Evolutionary conservation across 73 alveolate genomes (phyloP).

Genomic region (Tetrahymena malaccensis): DNA sequence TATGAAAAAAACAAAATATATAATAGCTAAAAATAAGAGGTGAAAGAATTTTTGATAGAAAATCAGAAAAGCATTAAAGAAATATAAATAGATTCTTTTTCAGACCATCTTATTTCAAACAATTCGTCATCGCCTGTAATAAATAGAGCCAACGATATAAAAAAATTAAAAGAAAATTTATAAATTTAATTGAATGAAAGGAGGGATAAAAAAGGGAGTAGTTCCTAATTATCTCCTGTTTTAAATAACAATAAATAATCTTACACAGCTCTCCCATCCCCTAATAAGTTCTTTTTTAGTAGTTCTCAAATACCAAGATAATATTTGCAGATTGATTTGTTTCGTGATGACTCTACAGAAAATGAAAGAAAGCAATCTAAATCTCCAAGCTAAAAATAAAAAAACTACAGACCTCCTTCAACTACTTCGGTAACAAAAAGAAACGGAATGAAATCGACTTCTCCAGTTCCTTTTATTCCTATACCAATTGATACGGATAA

Average conservation of each 20-base stretch:
- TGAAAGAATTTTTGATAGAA: neutral
- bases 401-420: neutral
- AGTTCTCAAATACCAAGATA: neutral
- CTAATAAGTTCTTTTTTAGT: neutral
- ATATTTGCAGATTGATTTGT: neutral
- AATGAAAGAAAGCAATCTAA: neutral
- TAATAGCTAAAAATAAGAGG: neutral
- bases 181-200: neutral
- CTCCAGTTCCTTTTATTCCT: neutral
- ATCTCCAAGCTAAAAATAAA: neutral
- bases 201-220: neutral
- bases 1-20: neutral
- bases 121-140: neutral
- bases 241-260: neutral
- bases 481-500: neutral
- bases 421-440: neutral
- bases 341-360: neutral
- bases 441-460: neutral
- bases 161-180: neutral
- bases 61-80: neutral
- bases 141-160: neutral
- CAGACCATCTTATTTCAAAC: neutral
- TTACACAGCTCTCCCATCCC: neutral
- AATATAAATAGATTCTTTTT: neutral
- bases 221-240: neutral